Base-by-base conservation (phyloP, 352 stramenopile species). In the Phytophthora constricta region DNA sequence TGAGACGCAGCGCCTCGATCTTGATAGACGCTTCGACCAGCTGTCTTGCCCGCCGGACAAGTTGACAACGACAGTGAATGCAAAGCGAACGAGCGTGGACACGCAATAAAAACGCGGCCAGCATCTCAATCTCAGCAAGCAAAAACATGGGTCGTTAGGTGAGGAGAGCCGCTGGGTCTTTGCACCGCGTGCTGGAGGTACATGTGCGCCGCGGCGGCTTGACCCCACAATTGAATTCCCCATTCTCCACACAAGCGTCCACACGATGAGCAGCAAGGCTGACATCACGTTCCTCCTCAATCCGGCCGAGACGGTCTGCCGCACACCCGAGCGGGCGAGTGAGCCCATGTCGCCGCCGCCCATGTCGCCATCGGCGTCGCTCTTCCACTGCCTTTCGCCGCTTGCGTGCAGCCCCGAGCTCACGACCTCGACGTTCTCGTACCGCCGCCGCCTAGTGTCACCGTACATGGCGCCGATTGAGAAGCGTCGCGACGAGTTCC, bases 211-310 rank as follows among this genome's bases (percentile, higher is more conserved):
- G n/a, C n/a, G 31, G 31, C 11, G 31, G 11, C 5, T 5, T 5
- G 31, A 5, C 31, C 53, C 53, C 55, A 70, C 37, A 49, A 65
- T 65, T 65, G 22, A 70, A 65, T 65, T 59, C 11, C 23, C 54
- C 46, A 58, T 48, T 22, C 57, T 58, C 51, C 19, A 23, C 41
- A 52, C 48, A 66, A 54, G 22, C 17, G 47, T 48, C 14, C 7
- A 51, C 1, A 19, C 13, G 22, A 82, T 82, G 74, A 65, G 58
- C 52, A 59, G 27, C 64, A 83, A 83, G 45, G 48, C 72, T 28
- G 65, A 73, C 68, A 83, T 83, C 55, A 56, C 71, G 22, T 83
- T 83, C 72, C 69, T 83, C 37, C 61, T 83, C 57, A 83, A 83
- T 58, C 75, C 75, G 27, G 23, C 26, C 25, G 56, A 28, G 19